A percentile compares a stretch with the other conserved stretches of the same genome.
These are phyloP conservation scores for Phytophthora melonis DNA, from an alignment of 352 stramenopile genomes.

Conservation along the genomic window DNA sequence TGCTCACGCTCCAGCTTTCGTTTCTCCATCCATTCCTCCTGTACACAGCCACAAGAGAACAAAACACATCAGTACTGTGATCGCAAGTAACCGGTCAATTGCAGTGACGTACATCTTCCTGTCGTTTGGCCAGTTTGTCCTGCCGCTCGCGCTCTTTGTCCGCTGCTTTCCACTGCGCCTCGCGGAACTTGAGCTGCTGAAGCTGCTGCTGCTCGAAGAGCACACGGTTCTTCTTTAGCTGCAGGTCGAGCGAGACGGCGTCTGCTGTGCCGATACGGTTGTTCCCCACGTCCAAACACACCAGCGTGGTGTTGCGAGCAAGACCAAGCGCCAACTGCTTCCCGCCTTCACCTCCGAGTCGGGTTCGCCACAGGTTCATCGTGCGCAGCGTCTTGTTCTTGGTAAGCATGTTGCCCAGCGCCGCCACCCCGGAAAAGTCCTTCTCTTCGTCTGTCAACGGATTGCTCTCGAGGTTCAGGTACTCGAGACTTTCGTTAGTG, in stretches of 20 bases:
- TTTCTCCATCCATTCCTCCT: constrained; percentile 84
- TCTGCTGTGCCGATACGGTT: constrained; percentile 73
- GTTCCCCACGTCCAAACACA: constrained; percentile 86
- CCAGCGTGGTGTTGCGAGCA: constrained; percentile 59
- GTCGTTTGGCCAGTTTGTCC: constrained; percentile 53
- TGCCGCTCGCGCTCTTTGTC: constrained; percentile 61
- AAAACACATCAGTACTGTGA: constrained; percentile 8
- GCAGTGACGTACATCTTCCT: constrained; percentile 57
- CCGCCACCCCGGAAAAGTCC: constrained; percentile 69
- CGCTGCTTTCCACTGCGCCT: constrained; percentile 62
- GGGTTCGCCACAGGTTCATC: constrained; percentile 81
- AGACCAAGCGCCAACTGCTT: constrained; percentile 71
- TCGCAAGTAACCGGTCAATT: neutral
- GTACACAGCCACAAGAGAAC: constrained; percentile 4
- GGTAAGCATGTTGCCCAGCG: constrained; percentile 63
- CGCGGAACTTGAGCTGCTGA: constrained; percentile 53
- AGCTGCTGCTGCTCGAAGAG: constrained; percentile 51
- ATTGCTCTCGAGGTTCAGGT: constrained; percentile 82
- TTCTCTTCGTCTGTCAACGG: constrained; percentile 82
- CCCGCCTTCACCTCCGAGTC: constrained; percentile 69
- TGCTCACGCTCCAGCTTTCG: constrained; percentile 65
- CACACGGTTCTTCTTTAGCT: constrained; percentile 63
- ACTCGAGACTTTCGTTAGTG: constrained; percentile 62
- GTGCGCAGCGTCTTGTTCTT: constrained; percentile 71
- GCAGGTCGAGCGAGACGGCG: constrained; percentile 53